Base-by-base conservation (phyloP, 805 yeast genomes). In the Priceomyces melissophilus region DNA sequence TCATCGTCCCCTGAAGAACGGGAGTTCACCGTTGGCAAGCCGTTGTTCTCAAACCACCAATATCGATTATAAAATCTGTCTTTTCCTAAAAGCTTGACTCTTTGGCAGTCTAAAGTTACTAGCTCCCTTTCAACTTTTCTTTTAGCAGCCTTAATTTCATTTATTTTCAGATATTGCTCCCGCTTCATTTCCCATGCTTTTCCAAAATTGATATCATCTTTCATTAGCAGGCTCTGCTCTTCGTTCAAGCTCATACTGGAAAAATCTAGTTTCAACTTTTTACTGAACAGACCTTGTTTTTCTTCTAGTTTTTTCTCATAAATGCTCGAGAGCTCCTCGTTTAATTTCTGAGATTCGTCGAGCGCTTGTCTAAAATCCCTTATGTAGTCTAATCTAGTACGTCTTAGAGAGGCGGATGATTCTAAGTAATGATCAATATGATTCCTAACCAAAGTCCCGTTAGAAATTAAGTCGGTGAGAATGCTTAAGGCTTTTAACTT, bases 1-100 rank as follows among this genome's bases (percentile, higher is more conserved):
- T 70, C 73, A 1, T 67, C 78, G 3, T 60, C 77, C 0, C 57
- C 75, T 14, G 55, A 67, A 3, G 53, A 34, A 29, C 61, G 58
- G 10, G 67, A 67, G 38, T 67, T 70, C 30, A 72, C 53, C 6
- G 71, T 69, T 3, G 89, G 87, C 36, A 88, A 69, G 0, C 98
- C 99, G 54, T 84, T 84, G 47, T 74, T 73, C 54, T 91, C 98
- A 56, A 89, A 81, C 96, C 96, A 93, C 95, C 96, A 93, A 59
- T 91, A 93, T 48, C 90, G 71, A 65, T 93, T 93, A 59, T 71
- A 89, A 43, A 78, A 76, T 38, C 96, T 68, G 60, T 93, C 99
- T 43, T 81, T 75, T 2, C 99, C 99, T 20, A 93, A 65, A 25
- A 79, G 71, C 40, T 77, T 76, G 36, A 89, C 73, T 42, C 98